Percentiles rank a stretch among this genome's conserved stretches.
These are phyloP conservation scores for Cercospora janseana DNA, from an alignment of 2,329 filamentous ascomycete species.

Conservation along the genomic window DNA sequence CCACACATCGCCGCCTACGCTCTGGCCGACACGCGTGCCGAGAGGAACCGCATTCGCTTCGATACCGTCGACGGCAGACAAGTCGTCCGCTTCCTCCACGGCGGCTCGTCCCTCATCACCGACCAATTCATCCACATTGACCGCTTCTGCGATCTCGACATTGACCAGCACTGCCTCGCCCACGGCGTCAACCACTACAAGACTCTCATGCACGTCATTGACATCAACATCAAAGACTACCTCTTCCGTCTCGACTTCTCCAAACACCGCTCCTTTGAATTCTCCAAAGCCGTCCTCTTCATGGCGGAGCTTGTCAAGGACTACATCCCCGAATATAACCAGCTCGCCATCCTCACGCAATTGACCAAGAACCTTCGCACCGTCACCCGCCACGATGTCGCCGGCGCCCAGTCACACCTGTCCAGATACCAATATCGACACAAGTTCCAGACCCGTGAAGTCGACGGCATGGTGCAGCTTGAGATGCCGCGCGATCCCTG, in stretches of 20 bases:
- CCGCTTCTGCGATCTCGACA: not conserved
- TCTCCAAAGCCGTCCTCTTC: not conserved
- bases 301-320: not conserved
- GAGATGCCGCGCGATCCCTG: conserved; percentile 1
- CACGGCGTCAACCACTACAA: not conserved
- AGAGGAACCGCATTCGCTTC: not conserved
- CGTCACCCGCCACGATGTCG: not conserved
- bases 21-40: not conserved
- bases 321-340: not conserved
- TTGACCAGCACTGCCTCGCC: not conserved
- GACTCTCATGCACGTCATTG: not conserved
- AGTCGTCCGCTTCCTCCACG: not conserved
- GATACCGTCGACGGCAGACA: not conserved
- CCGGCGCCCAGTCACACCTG: not conserved
- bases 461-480: conserved; percentile 3
- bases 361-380: not conserved
- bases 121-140: not conserved
- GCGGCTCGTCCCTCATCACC: not conserved
- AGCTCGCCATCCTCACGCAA: not conserved
- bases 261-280: not conserved
- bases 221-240: not conserved
- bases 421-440: not conserved
- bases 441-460: not conserved
- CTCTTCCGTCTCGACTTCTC: not conserved
- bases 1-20: not conserved